Evolutionary conservation across 192 early-diverging fungal genomes (phyloP), one percentile per base, ranked within the genome.

Genomic region (Allomyces javanicus): DNA sequence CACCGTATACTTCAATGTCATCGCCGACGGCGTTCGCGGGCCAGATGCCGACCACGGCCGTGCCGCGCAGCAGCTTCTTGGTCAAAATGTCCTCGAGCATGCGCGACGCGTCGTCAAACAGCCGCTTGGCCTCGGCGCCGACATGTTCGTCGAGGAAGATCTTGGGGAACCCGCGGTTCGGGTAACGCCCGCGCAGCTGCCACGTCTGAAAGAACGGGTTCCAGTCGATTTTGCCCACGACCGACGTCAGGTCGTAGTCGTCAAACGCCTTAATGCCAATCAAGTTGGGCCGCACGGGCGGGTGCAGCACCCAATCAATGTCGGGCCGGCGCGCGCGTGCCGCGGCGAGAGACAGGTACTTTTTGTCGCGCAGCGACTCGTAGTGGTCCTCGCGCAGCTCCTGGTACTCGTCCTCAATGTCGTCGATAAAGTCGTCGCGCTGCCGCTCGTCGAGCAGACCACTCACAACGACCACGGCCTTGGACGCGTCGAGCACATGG

Each of bases 131-230:
- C 75, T 97, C 94, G 1, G 84, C 79, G 19, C 93, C 87, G 25
- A 97, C 94, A 3, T 88, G 81, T 64, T 93, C 91, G 73, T 97
- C 94, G 65, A 93, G 88, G 77, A 97, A 97, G 69, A 97, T 91
- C 83, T 94, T 94, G 68, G 94, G 94, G 72, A 85, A 97, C 25
- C 94, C 92, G 67, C 94, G 88, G 80, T 96, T 96, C 22, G 93
- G 93, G 70, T 96, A 96, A 70, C 87, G 89, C 65, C 93, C 94
- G 25, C 94, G 82, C 24, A 97, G 79, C 77, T 97, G 94, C 88
- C 90, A 97, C 19, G 92, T 91, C 73, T 97, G 94, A 84, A 97
- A 97, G 84, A 97, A 97, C 33, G 94, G 94, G 65, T 93, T 97
- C 92, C 94, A 97, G 75, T 97, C 94, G 63, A 97, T 94, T 69